A percentile compares a stretch with the other conserved stretches of the same genome.
phyloP scores from a whole-genome alignment of 805 yeast species.

The Monosporozyma servazzii region DNA sequence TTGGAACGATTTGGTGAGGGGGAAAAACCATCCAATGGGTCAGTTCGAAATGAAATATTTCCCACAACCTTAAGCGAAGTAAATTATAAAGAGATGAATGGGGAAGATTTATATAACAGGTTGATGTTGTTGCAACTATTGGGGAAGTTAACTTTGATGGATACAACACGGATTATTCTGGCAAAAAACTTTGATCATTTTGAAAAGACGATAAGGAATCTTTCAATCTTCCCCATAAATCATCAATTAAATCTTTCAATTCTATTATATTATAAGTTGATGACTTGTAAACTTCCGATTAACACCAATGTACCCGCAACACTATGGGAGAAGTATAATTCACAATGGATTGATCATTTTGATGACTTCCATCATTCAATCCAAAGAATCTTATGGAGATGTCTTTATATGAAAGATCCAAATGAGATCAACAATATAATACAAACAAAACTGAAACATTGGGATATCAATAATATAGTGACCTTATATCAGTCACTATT shows the following conservation, averaged over 20 bases:
- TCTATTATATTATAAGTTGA: slow-evolving; percentile 13
- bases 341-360: slow-evolving; percentile 14
- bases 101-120: slow-evolving; percentile 13
- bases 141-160: slow-evolving; percentile 10
- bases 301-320: background rate
- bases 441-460: slow-evolving; percentile 3
- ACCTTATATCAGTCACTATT: slow-evolving; percentile 24
- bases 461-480: slow-evolving; percentile 11
- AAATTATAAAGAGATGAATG: slow-evolving; percentile 2
- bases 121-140: slow-evolving; percentile 17
- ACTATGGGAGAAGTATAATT: slow-evolving; percentile 7
- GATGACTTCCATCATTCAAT: slow-evolving; percentile 11
- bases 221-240: slow-evolving; percentile 12
- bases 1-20: background rate
- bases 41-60: background rate
- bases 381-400: slow-evolving; percentile 23
- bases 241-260: slow-evolving; percentile 15
- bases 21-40: background rate
- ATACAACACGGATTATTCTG: slow-evolving; percentile 13
- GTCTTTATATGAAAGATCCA: slow-evolving; percentile 5
- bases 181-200: slow-evolving; percentile 15
- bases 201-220: slow-evolving; percentile 9
- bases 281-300: slow-evolving; percentile 3
- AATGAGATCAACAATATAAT: background rate
- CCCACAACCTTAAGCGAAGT: background rate